phyloP scores from a whole-genome alignment of 2,329 filamentous ascomycete genomes.

The Fusarium poae region DNA sequence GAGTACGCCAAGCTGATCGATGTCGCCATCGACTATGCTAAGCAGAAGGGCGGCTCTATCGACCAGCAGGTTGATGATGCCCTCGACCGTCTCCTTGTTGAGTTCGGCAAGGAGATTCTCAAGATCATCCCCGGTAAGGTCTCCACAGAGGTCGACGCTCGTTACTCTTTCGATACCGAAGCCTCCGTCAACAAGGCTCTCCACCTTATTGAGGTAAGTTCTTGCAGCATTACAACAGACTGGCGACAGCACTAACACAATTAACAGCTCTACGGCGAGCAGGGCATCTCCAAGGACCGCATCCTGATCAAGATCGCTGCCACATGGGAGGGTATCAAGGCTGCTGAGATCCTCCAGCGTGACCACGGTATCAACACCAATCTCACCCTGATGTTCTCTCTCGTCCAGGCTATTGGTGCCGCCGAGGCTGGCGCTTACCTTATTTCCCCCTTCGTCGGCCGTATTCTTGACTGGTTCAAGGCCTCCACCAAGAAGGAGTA shows the following conservation, averaged over 20 bases:
- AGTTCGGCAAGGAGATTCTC: conserved; percentile 98
- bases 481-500: conserved; percentile 94
- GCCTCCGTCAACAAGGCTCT: conserved; percentile 94
- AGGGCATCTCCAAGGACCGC: conserved; percentile 92
- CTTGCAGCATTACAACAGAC: background rate
- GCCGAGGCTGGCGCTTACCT: conserved; percentile 97
- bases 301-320: conserved; percentile 99
- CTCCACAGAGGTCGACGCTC: conserved; percentile 97
- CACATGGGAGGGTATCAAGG: conserved; percentile 99
- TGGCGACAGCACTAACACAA: conserved; percentile 25
- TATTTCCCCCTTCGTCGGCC: conserved; percentile 98
- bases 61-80: conserved; percentile 90
- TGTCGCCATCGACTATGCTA: conserved; percentile 85
- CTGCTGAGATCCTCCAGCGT: conserved; percentile 94
- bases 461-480: conserved; percentile 99
- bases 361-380: conserved; percentile 98
- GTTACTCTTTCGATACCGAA: conserved; percentile 95
- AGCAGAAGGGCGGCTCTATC: conserved; percentile 75
- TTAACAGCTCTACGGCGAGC: conserved; percentile 89
- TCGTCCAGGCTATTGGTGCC: conserved; percentile 92
- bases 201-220: conserved; percentile 89
- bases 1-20: conserved; percentile 96
- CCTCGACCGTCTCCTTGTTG: conserved; percentile 93
- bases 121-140: conserved; percentile 98
- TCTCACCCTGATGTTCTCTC: conserved; percentile 98